Conservation (phyloP, 352 stramenopile genomes). For the Phytopythium vexans region DNA sequence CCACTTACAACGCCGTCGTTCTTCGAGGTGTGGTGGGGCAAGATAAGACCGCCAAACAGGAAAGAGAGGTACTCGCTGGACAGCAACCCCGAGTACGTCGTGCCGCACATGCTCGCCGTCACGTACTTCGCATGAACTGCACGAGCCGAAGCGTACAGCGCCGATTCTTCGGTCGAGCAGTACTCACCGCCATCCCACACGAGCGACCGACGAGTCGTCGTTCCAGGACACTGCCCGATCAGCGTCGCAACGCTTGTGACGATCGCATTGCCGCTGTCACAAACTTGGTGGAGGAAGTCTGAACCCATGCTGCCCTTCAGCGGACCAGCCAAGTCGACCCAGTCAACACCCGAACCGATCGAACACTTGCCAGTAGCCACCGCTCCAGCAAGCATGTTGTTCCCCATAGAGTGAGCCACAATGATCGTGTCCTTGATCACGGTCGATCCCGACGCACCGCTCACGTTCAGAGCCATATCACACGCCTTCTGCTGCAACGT, state of each 20-base stretch:
- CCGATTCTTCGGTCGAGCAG: conserved; percentile 11
- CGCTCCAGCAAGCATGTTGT: conserved; percentile 41
- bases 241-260: conserved; percentile 20
- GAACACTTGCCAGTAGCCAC: conserved; percentile 40
- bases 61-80: conserved; percentile 33
- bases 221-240: conserved; percentile 40
- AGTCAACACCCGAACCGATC: conserved; percentile 27
- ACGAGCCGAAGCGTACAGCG: conserved; percentile 30
- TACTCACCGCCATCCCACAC: conserved; percentile 37
- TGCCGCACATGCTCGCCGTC: conserved; percentile 36
- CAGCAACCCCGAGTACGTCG: conserved; percentile 29
- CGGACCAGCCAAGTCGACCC: conserved; percentile 32
- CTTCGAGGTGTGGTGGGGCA: conserved; percentile 41
- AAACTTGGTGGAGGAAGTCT: conserved; percentile 37
- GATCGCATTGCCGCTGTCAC: conserved; percentile 16
- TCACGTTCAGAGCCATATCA: conserved; percentile 14
- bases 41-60: conserved; percentile 24
- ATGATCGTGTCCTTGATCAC: conserved; percentile 49
- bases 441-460: conserved; percentile 13
- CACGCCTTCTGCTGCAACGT: conserved; percentile 38
- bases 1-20: conserved; percentile 52
- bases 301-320: conserved; percentile 51
- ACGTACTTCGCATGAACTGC: conserved; percentile 31
- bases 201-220: conserved; percentile 23
- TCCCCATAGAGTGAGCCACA: conserved; percentile 57